Conservation (phyloP, 2,329 filamentous ascomycete genomes). For the Aspergillus sp. region DNA sequence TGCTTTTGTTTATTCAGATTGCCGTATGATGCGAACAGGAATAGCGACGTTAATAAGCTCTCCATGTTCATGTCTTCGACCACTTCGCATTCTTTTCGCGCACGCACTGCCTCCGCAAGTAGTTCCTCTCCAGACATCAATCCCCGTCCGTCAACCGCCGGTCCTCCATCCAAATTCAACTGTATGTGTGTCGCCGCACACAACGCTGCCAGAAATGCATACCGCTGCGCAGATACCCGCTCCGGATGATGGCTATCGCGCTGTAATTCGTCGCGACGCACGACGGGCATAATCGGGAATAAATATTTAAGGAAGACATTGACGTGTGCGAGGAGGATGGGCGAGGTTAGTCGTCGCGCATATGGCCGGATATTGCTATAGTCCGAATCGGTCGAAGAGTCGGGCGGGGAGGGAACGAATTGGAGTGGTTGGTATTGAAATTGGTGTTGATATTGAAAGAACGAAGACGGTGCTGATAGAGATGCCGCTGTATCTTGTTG, state of each 20-base stretch:
- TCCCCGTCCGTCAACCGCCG: slow-evolving; percentile 46
- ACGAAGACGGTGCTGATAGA: too few relatives aligned
- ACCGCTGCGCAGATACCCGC: slow-evolving; percentile 30
- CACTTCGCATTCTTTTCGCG: slow-evolving; percentile 35
- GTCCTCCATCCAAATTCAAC: slow-evolving; percentile 31
- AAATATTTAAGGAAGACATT: slow-evolving; percentile 38
- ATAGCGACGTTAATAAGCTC: slow-evolving; percentile 62
- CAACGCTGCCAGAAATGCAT: slow-evolving; percentile 36
- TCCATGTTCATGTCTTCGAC: slow-evolving; percentile 36
- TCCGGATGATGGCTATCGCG: slow-evolving; percentile 49
- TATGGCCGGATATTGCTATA: slow-evolving; percentile 9
- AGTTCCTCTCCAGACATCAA: slow-evolving; percentile 60
- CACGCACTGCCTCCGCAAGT: slow-evolving; percentile 55
- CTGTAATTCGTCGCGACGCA: slow-evolving; percentile 30
- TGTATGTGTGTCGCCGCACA: slow-evolving; percentile 42
- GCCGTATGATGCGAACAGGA: slow-evolving; percentile 67
- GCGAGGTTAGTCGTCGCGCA: slow-evolving; percentile 23
- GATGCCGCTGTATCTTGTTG: too few relatives aligned
- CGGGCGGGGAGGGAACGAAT: slow-evolving; percentile 29
- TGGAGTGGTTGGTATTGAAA: slow-evolving; percentile 2
- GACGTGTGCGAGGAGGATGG: slow-evolving; percentile 32
- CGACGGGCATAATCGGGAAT: slow-evolving; percentile 40
- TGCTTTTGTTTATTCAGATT: slow-evolving; percentile 66
- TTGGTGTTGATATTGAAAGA: background rate
- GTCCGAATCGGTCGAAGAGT: slow-evolving; percentile 25